Evolutionary conservation across 306 rosid species (phyloP).

Genomic region (Citrullus colocynthis): DNA sequence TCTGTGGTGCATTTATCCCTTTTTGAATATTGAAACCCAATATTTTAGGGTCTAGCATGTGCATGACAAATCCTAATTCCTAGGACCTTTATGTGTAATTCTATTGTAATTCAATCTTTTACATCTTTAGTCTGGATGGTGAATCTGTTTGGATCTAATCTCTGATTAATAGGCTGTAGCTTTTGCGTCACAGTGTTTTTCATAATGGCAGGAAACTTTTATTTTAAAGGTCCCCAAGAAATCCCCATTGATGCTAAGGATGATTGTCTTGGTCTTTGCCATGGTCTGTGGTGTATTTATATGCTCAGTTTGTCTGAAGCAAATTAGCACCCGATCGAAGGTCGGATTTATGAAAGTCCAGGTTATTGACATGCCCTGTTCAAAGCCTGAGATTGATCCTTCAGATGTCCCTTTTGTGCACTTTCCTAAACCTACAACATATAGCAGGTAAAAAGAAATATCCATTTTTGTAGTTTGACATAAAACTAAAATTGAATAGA

Average conservation of each 20-base stretch:
- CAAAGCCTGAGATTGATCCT: slow-evolving; percentile 53
- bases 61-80: background rate
- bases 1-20: background rate
- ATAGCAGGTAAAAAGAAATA: slow-evolving; percentile 50
- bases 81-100: background rate
- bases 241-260: slow-evolving; percentile 67
- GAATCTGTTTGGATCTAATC: background rate
- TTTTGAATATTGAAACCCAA: background rate
- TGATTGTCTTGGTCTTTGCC: slow-evolving; percentile 56
- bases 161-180: background rate
- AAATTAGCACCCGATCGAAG: slow-evolving; percentile 42
- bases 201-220: slow-evolving; percentile 46
- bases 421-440: slow-evolving; percentile 71
- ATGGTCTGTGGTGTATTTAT: slow-evolving; percentile 91
- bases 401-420: slow-evolving; percentile 66
- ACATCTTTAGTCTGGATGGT: background rate
- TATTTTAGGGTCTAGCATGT: background rate
- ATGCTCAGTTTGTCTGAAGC: slow-evolving; percentile 80
- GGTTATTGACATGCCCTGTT: slow-evolving; percentile 50
- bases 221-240: slow-evolving; percentile 51
- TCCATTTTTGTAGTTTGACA: slow-evolving; percentile 6
- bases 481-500: background rate
- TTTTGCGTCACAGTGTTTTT: slow-evolving; percentile 10
- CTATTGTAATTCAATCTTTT: background rate
- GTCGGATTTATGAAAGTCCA: slow-evolving; percentile 37